These are phyloP conservation scores for Umbelopsis sp. DNA, from an alignment of 192 early-diverging fungal species.

Conservation along the genomic window DNA sequence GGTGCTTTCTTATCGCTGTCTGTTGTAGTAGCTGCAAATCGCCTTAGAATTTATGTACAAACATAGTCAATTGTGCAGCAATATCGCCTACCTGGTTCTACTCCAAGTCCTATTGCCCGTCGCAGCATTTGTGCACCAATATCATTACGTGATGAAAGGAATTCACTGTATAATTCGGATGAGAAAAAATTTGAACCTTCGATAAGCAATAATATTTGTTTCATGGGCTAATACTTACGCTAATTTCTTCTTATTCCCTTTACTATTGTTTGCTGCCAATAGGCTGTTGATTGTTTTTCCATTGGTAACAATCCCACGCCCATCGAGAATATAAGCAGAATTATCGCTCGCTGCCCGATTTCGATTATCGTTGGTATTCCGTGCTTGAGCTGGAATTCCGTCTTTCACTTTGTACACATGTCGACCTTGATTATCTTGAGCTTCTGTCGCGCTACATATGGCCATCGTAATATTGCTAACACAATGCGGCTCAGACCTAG, in stretches of 20 bases:
- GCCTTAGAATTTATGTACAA: neutral
- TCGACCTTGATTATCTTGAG: neutral
- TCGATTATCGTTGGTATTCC: neutral
- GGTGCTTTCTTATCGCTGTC: neutral
- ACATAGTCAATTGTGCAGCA: neutral
- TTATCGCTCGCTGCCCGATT: neutral
- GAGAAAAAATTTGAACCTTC: neutral
- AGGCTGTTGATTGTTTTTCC: neutral
- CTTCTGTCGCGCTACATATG: neutral
- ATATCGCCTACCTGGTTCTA: neutral
- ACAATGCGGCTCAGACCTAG: too few relatives aligned
- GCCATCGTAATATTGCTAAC: neutral
- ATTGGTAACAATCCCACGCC: constrained; percentile 6
- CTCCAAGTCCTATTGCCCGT: neutral
- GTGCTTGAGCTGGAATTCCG: neutral
- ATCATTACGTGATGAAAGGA: neutral
- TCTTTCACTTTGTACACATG: neutral
- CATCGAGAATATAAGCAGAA: neutral
- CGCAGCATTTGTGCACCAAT: constrained; percentile 1
- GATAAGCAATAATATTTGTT: neutral
- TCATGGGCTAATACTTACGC: neutral
- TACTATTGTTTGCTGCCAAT: neutral
- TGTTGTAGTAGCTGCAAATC: neutral
- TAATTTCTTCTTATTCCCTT: constrained; percentile 7
- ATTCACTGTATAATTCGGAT: neutral